These are phyloP conservation scores for Monosporascus sp. DNA, from an alignment of 2,329 filamentous ascomycete species.

Conservation along the genomic window DNA sequence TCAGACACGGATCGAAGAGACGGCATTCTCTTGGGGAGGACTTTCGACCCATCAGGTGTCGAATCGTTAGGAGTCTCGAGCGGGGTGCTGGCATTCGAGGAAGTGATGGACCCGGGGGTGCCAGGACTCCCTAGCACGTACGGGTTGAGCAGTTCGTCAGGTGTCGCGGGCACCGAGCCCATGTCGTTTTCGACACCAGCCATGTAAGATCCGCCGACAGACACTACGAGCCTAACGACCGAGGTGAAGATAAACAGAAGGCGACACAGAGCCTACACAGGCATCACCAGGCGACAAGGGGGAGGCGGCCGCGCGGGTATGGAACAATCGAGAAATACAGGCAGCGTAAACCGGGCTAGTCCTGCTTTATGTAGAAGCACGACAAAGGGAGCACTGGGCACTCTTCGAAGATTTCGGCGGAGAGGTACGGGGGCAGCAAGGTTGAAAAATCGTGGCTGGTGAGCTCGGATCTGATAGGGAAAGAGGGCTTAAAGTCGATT, in stretches of 20 bases:
- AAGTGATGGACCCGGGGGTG: constrained; percentile 40
- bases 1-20: constrained; percentile 58
- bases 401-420: neutral
- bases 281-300: neutral
- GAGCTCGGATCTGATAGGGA: neutral
- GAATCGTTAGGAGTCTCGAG: constrained; percentile 33
- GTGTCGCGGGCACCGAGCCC: constrained; percentile 38
- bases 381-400: neutral
- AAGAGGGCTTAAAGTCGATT: neutral
- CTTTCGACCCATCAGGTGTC: constrained; percentile 25
- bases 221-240: neutral
- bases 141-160: constrained; percentile 37
- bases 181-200: constrained; percentile 9
- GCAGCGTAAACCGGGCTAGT: neutral
- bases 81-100: constrained; percentile 45
- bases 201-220: constrained; percentile 9
- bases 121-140: constrained; percentile 31
- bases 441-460: neutral
- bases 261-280: neutral
- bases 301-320: neutral
- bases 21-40: constrained; percentile 43
- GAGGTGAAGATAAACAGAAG: neutral
- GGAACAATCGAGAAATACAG: neutral
- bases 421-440: neutral
- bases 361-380: neutral